phyloP scores from a whole-genome alignment of 2,329 filamentous ascomycete genomes.

The Amylocarpus encephaloides region DNA sequence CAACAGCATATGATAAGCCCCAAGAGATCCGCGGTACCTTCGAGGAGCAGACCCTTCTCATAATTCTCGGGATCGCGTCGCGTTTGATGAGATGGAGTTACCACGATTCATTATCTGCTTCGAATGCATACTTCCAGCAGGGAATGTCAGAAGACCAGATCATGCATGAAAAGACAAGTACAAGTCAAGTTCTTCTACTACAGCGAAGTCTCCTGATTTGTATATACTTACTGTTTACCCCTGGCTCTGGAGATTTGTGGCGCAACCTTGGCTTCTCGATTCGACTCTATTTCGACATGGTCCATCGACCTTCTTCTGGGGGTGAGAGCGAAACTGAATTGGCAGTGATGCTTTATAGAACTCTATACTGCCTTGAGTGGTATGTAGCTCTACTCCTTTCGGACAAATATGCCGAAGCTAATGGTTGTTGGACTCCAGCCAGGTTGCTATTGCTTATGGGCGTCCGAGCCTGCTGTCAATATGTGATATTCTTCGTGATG shows the following conservation, averaged over 20 bases:
- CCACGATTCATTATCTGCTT: not conserved
- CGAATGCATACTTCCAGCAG: not conserved
- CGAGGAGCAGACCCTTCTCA: not conserved
- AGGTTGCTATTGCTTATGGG: not conserved
- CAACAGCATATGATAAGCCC: not conserved
- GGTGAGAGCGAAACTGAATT: not conserved
- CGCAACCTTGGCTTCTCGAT: not conserved
- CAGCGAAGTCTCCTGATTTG: not conserved
- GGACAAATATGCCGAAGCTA: too few species aligned
- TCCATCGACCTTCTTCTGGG: not conserved
- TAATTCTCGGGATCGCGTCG: not conserved
- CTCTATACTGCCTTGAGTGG: slow-evolving; percentile 1
- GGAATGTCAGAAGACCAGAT: not conserved
- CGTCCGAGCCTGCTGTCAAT: not conserved
- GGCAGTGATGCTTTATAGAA: not conserved
- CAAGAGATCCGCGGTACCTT: not conserved
- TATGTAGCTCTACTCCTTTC: not conserved
- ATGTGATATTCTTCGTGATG: not conserved
- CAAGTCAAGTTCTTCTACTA: not conserved
- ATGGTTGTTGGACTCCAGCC: not conserved
- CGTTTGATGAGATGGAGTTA: not conserved
- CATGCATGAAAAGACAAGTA: not conserved
- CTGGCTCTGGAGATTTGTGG: slow-evolving; percentile 1
- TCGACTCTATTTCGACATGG: slow-evolving; percentile 3
- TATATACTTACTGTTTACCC: not conserved